phyloP scores from a whole-genome alignment of 129 eudicot genomes.

The Logfia minima region DNA sequence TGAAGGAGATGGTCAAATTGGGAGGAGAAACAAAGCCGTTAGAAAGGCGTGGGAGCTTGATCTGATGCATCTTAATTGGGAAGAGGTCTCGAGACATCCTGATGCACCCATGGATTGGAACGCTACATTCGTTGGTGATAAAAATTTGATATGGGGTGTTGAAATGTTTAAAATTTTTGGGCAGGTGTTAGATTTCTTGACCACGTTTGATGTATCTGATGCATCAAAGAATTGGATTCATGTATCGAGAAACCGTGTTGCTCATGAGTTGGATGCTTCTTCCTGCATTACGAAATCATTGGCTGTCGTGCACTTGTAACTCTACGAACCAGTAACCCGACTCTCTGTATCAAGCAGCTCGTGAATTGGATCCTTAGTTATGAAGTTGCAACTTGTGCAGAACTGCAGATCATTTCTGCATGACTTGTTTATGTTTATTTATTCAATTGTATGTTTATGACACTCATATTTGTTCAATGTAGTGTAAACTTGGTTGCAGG shows the following conservation, averaged over 20 bases:
- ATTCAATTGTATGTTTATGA: neutral
- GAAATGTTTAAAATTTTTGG: slow-evolving; percentile 98
- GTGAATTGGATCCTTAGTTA: neutral
- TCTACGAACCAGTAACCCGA: neutral
- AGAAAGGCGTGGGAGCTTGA: slow-evolving; percentile 94
- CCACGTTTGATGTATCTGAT: slow-evolving; percentile 61
- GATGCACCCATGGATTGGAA: slow-evolving; percentile 99
- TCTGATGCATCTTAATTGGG: slow-evolving; percentile 53
- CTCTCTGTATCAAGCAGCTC: neutral
- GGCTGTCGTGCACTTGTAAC: slow-evolving; percentile 70
- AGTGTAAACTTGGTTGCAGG: slow-evolving; percentile 6
- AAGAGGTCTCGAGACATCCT: slow-evolving; percentile 68
- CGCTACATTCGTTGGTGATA: slow-evolving; percentile 77
- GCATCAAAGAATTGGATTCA: slow-evolving; percentile 58
- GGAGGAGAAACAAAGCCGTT: slow-evolving; percentile 91
- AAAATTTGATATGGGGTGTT: slow-evolving; percentile 66
- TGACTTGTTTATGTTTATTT: slow-evolving; percentile 2
- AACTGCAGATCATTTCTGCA: slow-evolving; percentile 11
- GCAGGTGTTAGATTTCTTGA: slow-evolving; percentile 88
- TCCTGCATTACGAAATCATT: slow-evolving; percentile 84
- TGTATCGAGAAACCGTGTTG: slow-evolving; percentile 67
- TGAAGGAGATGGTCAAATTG: slow-evolving; percentile 97
- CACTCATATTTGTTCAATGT: slow-evolving; percentile 25
- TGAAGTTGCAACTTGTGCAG: slow-evolving; percentile 18
- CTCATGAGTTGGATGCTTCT: slow-evolving; percentile 77